Evolutionary conservation across 208 protist genomes (phyloP), one percentile per base, ranked within the genome.

Genomic region (Crithidia thermophila): DNA sequence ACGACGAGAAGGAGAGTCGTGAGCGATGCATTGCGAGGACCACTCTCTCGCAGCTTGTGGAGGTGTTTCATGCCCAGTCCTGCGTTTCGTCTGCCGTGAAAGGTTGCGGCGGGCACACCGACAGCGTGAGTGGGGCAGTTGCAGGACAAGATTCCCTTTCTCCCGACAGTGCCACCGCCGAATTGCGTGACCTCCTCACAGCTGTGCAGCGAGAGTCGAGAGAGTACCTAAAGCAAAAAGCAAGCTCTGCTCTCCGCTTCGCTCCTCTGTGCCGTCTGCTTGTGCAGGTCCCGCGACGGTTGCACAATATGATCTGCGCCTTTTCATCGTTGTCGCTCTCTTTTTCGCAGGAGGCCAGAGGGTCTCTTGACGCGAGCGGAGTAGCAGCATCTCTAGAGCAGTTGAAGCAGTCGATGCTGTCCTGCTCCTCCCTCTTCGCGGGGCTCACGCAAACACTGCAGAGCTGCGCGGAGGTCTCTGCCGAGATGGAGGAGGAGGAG

Each of bases 361-460:
- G n/a, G n/a, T n/a, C n/a, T n/a, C n/a, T n/a, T n/a, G n/a, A n/a
- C n/a, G n/a, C n/a, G n/a, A n/a, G n/a, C n/a, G n/a, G 28, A 4
- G 27, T 36, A 2, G 49, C 45, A 16, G 11, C 14, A 25, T 34
- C 57, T 0, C 13, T 25, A 3, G 31, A n/a, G 51, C 51, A 68
- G 52, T 60, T 75, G 23, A 67, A 68, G 53, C 31, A 31, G 33
- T 27, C 34, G 21, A 10, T 75, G 51, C 30, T 60, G 36, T 57
- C 61, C n/a, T 55, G 57, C 37, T 49, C 53, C n/a, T 62, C 69
- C 9, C 55, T 69, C 13, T 18, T 75, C 16, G 55, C 60, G 23
- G 51, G 55, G 1, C 47, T 75, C 59, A 75, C 69, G 33, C 69
- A 65, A n/a, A 59, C 55, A 1, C 53, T 75, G 2, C 60, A 69